Base-by-base conservation (phyloP, 1,284 basidiomycete species). In the Cryptococcus depauperatus region DNA sequence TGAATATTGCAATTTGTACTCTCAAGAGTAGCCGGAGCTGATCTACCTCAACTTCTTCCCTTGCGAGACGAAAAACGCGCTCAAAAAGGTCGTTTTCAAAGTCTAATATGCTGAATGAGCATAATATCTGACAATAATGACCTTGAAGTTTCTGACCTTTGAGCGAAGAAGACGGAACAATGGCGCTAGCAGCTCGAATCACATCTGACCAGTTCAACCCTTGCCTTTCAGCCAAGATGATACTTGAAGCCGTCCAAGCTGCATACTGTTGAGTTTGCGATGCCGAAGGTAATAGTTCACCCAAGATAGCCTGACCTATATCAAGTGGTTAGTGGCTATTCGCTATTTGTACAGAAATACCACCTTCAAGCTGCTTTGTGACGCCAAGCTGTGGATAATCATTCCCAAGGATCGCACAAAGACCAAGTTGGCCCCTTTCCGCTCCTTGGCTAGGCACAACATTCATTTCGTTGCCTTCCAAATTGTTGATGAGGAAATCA, bases 141-240 rank as follows among this genome's bases (percentile, higher is more conserved):
- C 10, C 35, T 18, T 6, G 18, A 3, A 22, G 21, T 9, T n/a
- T 21, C 35, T 19, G 19, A 21, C 35, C n/a, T 18, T 14, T 22
- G 2, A 14, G 35, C 5, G 35, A 37, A 37, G 35, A 37, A 13
- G 16, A 7, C n/a, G 13, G 8, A 9, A 37, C 16, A 19, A 33
- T 19, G 18, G 29, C 25, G 5, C 22, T 22, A 14, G 34, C n/a
- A 2, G 59, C 57, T n/a, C 62, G 55, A 11, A 64, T 41, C 2
- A 57, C 56, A 34, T 67, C 64, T 32, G 57, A 56, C 56, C 59
- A 67, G 40, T 57, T 55, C 7, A 55, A 47, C 6, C 53, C 59
- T 32, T 64, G 59, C 16, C 52, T 47, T 11, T 62, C 50, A 6
- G 62, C 61, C 7, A 56, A 25, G 4, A 56, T 35, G 42, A 59